Percentiles rank a stretch among this genome's conserved stretches.
Evolutionary conservation across 2,329 filamentous ascomycete species (phyloP).

Genomic region (Cryphonectria japonica): DNA sequence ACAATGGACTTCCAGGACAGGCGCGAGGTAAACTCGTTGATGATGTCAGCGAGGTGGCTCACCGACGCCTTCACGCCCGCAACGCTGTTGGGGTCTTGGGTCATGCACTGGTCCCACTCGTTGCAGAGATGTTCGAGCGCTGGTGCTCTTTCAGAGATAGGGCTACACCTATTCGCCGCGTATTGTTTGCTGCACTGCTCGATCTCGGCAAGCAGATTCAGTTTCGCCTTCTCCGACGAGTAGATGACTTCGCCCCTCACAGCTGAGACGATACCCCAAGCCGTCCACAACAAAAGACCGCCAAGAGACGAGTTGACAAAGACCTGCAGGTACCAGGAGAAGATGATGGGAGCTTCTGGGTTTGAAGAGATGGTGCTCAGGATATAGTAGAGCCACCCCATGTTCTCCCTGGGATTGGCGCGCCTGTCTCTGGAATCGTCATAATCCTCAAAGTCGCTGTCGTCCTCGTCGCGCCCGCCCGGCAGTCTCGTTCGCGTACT

Average conservation of each 20-base stretch:
- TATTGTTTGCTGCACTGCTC: constrained; percentile 74
- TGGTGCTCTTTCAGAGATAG: constrained; percentile 65
- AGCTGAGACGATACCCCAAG: constrained; percentile 70
- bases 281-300: constrained; percentile 61
- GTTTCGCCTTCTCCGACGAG: constrained; percentile 70
- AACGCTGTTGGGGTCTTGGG: constrained; percentile 75
- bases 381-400: constrained; percentile 48
- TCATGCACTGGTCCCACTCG: constrained; percentile 87
- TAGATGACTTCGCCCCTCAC: constrained; percentile 76
- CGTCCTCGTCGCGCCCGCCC: constrained; percentile 54
- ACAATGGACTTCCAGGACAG: constrained; percentile 29
- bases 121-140: constrained; percentile 75
- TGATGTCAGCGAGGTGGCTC: constrained; percentile 86
- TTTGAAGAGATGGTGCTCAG: constrained; percentile 59
- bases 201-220: constrained; percentile 73
- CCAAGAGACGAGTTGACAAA: constrained; percentile 68
- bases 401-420: constrained; percentile 34
- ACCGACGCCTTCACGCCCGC: constrained; percentile 81
- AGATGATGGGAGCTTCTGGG: constrained; percentile 61
- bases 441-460: constrained; percentile 44
- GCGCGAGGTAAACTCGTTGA: constrained; percentile 78
- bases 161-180: constrained; percentile 73
- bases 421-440: constrained; percentile 35
- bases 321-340: constrained; percentile 63
- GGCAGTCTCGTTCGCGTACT: constrained; percentile 51